These are phyloP conservation scores for Chenopodium suecicum DNA, from an alignment of 148 eudicot species.

Conservation along the genomic window DNA sequence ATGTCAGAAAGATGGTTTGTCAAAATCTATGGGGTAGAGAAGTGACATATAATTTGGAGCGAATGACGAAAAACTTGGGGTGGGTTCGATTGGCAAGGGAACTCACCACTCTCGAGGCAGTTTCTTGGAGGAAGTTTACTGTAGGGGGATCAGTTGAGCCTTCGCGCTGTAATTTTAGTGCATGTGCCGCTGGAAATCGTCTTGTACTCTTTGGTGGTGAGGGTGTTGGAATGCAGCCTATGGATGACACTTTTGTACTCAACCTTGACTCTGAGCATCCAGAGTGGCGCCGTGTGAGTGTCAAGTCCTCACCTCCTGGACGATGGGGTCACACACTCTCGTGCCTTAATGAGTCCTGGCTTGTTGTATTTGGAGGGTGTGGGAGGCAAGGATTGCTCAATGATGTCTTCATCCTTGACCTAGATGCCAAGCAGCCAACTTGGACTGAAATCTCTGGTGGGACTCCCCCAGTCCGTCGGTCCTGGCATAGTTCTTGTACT, in stretches of 20 bases:
- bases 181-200: conserved; percentile 87
- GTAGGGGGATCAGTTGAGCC: conserved; percentile 86
- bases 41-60: conserved; percentile 66
- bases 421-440: conserved; percentile 79
- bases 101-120: conserved; percentile 83
- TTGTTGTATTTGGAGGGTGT: conserved; percentile 79
- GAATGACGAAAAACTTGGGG: conserved; percentile 64
- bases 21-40: conserved; percentile 91
- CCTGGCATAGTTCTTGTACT: conserved; percentile 94
- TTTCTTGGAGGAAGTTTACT: conserved; percentile 72
- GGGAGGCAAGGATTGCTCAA: conserved; percentile 75
- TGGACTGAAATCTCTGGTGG: conserved; percentile 73
- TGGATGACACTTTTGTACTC: conserved; percentile 85
- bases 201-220: conserved; percentile 88
- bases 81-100: conserved; percentile 93
- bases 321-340: conserved; percentile 92
- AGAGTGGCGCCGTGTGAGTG: conserved; percentile 71
- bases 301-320: conserved; percentile 75
- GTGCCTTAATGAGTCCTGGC: conserved; percentile 63
- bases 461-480: conserved; percentile 71
- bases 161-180: conserved; percentile 83
- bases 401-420: conserved; percentile 75
- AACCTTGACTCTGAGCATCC: conserved; percentile 66
- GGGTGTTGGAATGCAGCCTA: conserved; percentile 85
- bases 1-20: conserved; percentile 80